Evolutionary conservation across 78 protist species (phyloP).

Genomic region (Chrysochromulina parva): DNA sequence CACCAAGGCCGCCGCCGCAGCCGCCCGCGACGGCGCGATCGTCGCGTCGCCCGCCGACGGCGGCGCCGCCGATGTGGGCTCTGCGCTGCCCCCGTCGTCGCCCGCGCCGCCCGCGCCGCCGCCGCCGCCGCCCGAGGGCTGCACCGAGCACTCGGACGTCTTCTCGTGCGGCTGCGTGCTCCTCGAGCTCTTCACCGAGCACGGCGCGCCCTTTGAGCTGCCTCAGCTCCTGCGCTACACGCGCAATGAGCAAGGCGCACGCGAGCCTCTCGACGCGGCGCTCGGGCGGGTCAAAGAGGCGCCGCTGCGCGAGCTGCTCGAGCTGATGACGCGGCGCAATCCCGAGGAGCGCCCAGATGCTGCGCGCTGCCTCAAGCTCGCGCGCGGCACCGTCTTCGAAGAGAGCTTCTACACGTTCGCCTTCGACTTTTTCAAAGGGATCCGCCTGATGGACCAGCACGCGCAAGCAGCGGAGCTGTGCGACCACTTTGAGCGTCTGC

Average conservation of each 20-base stretch:
- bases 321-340: constrained; percentile 51
- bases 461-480: background rate
- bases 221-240: constrained; percentile 61
- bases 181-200: constrained; percentile 69
- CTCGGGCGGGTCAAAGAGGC: background rate
- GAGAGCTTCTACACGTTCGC: background rate
- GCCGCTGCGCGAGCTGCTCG: background rate
- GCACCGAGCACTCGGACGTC: constrained; percentile 75
- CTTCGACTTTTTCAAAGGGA: background rate
- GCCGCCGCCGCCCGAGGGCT: background rate
- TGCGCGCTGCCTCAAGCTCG: constrained; percentile 13
- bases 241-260: constrained; percentile 44
- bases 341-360: constrained; percentile 53
- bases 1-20: too few relatives aligned
- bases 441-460: background rate
- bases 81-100: too few relatives aligned
- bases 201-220: constrained; percentile 67
- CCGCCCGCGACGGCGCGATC: too few relatives aligned
- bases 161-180: constrained; percentile 71
- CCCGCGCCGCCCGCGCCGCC: background rate
- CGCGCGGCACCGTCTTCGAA: background rate
- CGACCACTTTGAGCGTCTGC: background rate
- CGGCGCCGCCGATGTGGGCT: too few relatives aligned
- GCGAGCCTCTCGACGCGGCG: constrained; percentile 34
- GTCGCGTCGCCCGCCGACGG: too few relatives aligned